phyloP scores from a whole-genome alignment of 2,329 filamentous ascomycete genomes.

The Teratosphaeria destructans region DNA sequence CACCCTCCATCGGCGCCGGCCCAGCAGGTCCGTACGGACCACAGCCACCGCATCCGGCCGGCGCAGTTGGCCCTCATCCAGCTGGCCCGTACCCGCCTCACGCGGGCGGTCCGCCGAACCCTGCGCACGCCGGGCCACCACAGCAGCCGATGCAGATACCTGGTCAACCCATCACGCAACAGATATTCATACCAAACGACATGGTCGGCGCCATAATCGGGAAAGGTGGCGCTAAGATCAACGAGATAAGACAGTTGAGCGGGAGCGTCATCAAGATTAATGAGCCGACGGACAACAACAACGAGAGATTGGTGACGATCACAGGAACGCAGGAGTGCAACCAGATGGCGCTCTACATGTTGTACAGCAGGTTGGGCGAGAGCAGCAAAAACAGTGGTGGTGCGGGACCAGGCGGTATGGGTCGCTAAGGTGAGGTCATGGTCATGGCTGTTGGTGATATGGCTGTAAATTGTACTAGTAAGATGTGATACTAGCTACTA shows the following conservation, averaged over 20 bases:
- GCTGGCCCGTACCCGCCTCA: background rate
- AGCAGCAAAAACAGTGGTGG: constrained; percentile 32
- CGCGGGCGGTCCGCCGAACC: constrained; percentile 44
- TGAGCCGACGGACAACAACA: constrained; percentile 97
- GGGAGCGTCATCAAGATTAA: constrained; percentile 99
- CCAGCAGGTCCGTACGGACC: constrained; percentile 57
- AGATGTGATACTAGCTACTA: background rate
- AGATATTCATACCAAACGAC: constrained; percentile 98
- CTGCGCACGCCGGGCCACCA: constrained; percentile 55
- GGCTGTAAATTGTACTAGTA: background rate
- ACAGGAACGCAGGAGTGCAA: constrained; percentile 98
- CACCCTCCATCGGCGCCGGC: constrained; percentile 66
- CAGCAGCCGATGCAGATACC: constrained; percentile 63
- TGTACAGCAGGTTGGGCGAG: constrained; percentile 91
- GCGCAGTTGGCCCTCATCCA: background rate
- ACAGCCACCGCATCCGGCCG: constrained; percentile 14
- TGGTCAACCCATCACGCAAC: constrained; percentile 82
- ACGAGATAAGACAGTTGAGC: constrained; percentile 93
- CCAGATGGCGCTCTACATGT: constrained; percentile 99
- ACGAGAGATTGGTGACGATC: constrained; percentile 93
- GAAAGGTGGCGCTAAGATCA: constrained; percentile 98
- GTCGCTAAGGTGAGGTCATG: background rate
- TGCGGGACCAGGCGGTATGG: background rate
- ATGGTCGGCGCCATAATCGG: constrained; percentile 99
- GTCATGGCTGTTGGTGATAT: background rate